These are phyloP conservation scores for Rhododendron ferrugineum DNA, from an alignment of 148 eudicot genomes.

Conservation along the genomic window DNA sequence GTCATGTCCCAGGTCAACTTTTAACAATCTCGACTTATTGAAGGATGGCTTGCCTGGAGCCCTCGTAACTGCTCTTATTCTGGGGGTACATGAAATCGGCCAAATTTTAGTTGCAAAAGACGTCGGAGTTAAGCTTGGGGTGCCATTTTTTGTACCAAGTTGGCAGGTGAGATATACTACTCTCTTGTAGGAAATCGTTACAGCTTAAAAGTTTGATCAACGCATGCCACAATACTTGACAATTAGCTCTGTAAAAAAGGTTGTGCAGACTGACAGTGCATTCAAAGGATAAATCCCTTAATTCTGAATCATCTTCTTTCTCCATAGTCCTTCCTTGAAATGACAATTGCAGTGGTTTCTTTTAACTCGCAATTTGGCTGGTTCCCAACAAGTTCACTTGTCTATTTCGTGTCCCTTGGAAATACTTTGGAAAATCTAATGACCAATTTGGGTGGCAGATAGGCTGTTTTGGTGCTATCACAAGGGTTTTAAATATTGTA, in stretches of 20 bases:
- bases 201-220: neutral
- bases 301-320: neutral
- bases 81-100: slow-evolving; percentile 85
- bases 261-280: neutral
- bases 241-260: neutral
- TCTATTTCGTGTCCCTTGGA: neutral
- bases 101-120: slow-evolving; percentile 69
- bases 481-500: slow-evolving; percentile 81
- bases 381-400: neutral
- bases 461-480: slow-evolving; percentile 96
- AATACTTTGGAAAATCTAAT: slow-evolving; percentile 24
- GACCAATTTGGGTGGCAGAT: slow-evolving; percentile 68
- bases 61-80: slow-evolving; percentile 75
- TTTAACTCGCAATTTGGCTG: neutral
- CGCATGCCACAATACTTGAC: neutral
- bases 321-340: neutral
- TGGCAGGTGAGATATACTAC: slow-evolving; percentile 80
- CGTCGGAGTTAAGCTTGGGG: slow-evolving; percentile 75
- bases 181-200: neutral
- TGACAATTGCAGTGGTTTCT: neutral
- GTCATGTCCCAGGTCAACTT: slow-evolving; percentile 60
- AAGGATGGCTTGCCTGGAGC: slow-evolving; percentile 91
- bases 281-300: neutral
- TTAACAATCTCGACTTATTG: slow-evolving; percentile 69
- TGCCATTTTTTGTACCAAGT: slow-evolving; percentile 91